Conservation (phyloP, 1,139 yeast species). For the Candida gigantensis region DNA sequence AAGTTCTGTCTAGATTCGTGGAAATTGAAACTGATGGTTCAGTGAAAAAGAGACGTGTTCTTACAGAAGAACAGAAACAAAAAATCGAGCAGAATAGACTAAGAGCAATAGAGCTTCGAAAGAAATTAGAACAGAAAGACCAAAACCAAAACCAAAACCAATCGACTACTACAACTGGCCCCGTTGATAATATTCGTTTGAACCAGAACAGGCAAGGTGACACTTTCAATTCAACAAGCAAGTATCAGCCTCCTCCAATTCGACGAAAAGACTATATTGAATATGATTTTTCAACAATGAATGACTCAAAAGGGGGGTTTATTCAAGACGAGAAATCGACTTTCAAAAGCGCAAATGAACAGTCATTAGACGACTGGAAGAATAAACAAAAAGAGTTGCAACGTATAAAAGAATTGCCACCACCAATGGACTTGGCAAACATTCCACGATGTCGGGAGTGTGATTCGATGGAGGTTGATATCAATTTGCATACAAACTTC, state of each 20-base stretch:
- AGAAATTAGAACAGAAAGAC: constrained; percentile 35
- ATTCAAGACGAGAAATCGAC: constrained; percentile 44
- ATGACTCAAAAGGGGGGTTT: constrained; percentile 87
- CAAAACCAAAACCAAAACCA: constrained; percentile 3
- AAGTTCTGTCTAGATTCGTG: constrained; percentile 17
- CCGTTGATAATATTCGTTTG: constrained; percentile 14
- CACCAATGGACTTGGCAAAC: constrained; percentile 66
- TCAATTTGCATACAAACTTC: constrained; percentile 67
- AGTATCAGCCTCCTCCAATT: constrained; percentile 43
- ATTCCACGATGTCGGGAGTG: constrained; percentile 88
- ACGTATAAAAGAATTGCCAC: constrained; percentile 56
- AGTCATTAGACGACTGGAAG: constrained; percentile 75
- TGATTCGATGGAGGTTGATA: constrained; percentile 74
- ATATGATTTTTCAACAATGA: constrained; percentile 87
- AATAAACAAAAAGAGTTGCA: constrained; percentile 52
- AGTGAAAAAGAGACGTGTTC: constrained; percentile 22
- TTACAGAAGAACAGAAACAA: constrained; percentile 56
- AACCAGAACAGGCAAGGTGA: constrained; percentile 13
- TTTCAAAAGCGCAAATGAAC: constrained; percentile 29
- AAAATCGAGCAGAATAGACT: constrained; percentile 59
- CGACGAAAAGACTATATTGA: constrained; percentile 78
- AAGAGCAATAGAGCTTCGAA: constrained; percentile 56
- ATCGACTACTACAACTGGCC: constrained; percentile 13
- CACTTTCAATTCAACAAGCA: constrained; percentile 13
- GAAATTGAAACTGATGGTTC: constrained; percentile 13